Percentiles rank a stretch among this genome's conserved stretches.
Evolutionary conservation across 2,329 filamentous ascomycete species (phyloP).

Genomic region (Paecilomyces sp.): DNA sequence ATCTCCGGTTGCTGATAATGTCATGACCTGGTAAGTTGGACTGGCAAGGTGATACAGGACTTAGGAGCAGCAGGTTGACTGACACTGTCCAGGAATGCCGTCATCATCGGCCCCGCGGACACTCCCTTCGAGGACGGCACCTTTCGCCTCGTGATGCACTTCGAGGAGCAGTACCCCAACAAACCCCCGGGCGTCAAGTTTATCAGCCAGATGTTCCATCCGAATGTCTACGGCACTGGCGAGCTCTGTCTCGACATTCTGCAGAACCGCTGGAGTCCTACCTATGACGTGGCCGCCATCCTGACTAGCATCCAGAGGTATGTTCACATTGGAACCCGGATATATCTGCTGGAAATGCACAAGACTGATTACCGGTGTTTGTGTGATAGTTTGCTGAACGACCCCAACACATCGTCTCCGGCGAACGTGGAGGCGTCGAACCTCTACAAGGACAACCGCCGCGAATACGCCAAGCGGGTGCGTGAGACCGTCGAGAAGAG

Average conservation of each 20-base stretch:
- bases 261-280: slow-evolving; percentile 97
- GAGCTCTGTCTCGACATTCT: slow-evolving; percentile 95
- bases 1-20: slow-evolving; percentile 68
- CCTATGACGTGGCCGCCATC: slow-evolving; percentile 95
- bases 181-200: slow-evolving; percentile 98
- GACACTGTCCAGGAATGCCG: slow-evolving; percentile 68
- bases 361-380: not conserved
- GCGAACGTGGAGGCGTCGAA: slow-evolving; percentile 98
- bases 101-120: slow-evolving; percentile 94
- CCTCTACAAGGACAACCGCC: slow-evolving; percentile 94
- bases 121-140: slow-evolving; percentile 98
- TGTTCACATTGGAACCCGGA: slow-evolving; percentile 4
- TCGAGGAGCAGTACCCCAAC: slow-evolving; percentile 98
- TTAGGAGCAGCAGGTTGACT: slow-evolving; percentile 17
- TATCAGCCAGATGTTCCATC: slow-evolving; percentile 98
- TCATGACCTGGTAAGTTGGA: slow-evolving; percentile 30
- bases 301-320: slow-evolving; percentile 97
- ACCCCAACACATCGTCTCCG: slow-evolving; percentile 96
- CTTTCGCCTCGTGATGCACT: slow-evolving; percentile 96
- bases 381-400: slow-evolving; percentile 71
- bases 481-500: slow-evolving; percentile 98
- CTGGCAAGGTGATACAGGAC: not conserved
- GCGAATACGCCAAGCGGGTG: slow-evolving; percentile 92
- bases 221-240: slow-evolving; percentile 94
- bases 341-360: not conserved